phyloP scores from a whole-genome alignment of 2,329 filamentous ascomycete genomes.

The Beauveria varroae region DNA sequence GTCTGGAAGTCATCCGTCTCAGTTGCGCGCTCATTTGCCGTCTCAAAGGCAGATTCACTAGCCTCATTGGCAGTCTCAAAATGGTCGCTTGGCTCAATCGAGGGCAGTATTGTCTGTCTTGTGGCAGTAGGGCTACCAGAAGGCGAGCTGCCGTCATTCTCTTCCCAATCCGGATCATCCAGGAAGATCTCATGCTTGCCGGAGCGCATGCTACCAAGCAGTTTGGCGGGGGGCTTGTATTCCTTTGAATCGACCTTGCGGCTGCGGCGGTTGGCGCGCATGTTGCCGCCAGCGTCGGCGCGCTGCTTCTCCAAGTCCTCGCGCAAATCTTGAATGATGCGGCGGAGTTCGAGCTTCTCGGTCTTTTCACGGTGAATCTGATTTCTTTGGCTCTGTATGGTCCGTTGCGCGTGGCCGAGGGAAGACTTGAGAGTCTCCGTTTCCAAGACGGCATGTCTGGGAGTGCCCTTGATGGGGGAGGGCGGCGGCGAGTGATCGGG shows the following conservation, averaged over 20 bases:
- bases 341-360: conserved; percentile 91
- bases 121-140: conserved; percentile 3
- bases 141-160: conserved; percentile 47
- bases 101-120: conserved; percentile 1
- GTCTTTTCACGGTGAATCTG: conserved; percentile 98
- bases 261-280: conserved; percentile 48
- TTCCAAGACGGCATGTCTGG: conserved; percentile 85
- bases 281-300: conserved; percentile 36
- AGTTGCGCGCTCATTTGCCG: conserved; percentile 70
- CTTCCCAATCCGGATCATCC: conserved; percentile 86
- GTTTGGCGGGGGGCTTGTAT: conserved; percentile 71
- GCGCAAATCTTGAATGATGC: conserved; percentile 88
- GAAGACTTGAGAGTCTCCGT: conserved; percentile 93
- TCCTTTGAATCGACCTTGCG: conserved; percentile 57
- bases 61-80: conserved; percentile 80
- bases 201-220: conserved; percentile 68
- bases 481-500: conserved; percentile 86
- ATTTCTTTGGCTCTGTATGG: conserved; percentile 91
- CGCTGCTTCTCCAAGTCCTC: conserved; percentile 78
- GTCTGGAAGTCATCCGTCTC: conserved; percentile 96
- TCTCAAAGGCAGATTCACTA: conserved; percentile 57
- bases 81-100: conserved; percentile 52
- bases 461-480: conserved; percentile 86
- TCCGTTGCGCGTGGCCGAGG: conserved; percentile 86
- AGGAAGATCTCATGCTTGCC: conserved; percentile 71